Percentiles rank a stretch among this genome's conserved stretches.
Conservation (phyloP, 306 rosid genomes). For the Trifolium fragiferum region DNA sequence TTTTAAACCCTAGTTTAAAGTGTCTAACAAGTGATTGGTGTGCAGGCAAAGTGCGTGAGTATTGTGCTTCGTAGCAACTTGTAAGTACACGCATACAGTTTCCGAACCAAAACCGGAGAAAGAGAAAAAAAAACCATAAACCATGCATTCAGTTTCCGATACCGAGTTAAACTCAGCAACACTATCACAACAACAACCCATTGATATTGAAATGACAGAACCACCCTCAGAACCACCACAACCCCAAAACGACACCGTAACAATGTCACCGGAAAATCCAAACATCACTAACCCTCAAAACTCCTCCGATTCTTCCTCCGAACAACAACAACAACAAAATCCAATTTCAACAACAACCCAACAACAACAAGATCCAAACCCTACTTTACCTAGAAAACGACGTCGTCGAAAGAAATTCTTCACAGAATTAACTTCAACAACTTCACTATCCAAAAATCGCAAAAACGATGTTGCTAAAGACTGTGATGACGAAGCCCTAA, state of each 20-base stretch:
- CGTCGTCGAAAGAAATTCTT: constrained; percentile 94
- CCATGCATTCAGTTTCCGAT: constrained; percentile 1
- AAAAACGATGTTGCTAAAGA: constrained; percentile 69
- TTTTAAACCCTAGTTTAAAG: no score
- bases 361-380: constrained; percentile 21
- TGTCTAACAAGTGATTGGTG: no score
- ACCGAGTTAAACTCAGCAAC: constrained; percentile 6
- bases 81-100: no score
- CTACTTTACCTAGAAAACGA: constrained; percentile 54
- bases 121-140: background rate
- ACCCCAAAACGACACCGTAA: constrained; percentile 48
- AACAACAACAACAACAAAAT: constrained; percentile 40
- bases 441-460: constrained; percentile 61
- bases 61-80: no score
- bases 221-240: background rate
- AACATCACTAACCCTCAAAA: background rate
- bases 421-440: constrained; percentile 62
- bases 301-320: constrained; percentile 55
- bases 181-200: background rate
- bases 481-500: constrained; percentile 77
- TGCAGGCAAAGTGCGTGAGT: no score
- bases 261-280: constrained; percentile 47
- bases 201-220: background rate
- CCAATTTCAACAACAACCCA: background rate
- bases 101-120: background rate